Conservation (phyloP, 2,329 filamentous ascomycete species). For the Paraphoma chrysanthemicola region DNA sequence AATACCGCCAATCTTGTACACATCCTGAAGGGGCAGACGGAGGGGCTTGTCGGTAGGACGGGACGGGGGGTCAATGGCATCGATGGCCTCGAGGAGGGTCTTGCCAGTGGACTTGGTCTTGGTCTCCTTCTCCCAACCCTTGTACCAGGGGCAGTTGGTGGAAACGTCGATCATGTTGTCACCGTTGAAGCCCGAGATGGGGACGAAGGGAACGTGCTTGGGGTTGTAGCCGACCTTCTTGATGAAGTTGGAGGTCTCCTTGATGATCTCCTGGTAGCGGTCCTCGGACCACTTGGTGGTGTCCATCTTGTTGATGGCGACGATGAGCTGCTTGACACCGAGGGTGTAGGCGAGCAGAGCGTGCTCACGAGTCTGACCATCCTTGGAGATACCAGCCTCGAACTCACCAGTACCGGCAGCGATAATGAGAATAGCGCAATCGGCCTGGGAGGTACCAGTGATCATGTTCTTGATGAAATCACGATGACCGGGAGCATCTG, state of each 20-base stretch:
- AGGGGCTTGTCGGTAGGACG: slow-evolving; percentile 99
- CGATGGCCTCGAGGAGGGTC: slow-evolving; percentile 99
- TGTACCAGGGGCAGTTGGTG: slow-evolving; percentile 99
- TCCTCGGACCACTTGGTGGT: slow-evolving; percentile 97
- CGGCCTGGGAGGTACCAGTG: slow-evolving; percentile 99
- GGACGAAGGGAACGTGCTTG: slow-evolving; percentile 97
- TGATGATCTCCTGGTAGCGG: slow-evolving; percentile 98
- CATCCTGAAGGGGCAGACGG: slow-evolving; percentile 99
- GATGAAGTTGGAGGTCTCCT: slow-evolving; percentile 99
- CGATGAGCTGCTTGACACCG: slow-evolving; percentile 99
- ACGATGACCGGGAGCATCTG: slow-evolving; percentile 95
- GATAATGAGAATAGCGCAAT: slow-evolving; percentile 99
- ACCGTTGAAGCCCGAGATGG: slow-evolving; percentile 99
- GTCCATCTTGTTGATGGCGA: slow-evolving; percentile 99
- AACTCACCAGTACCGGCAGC: slow-evolving; percentile 99
- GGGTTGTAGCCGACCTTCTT: slow-evolving; percentile 99
- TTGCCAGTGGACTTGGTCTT: slow-evolving; percentile 89
- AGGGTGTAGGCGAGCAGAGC: slow-evolving; percentile 99
- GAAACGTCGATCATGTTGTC: slow-evolving; percentile 98
- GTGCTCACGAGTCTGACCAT: slow-evolving; percentile 99
- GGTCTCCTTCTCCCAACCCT: slow-evolving; percentile 99
- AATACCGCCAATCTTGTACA: slow-evolving; percentile 99
- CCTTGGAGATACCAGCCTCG: slow-evolving; percentile 99
- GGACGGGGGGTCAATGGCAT: slow-evolving; percentile 88
- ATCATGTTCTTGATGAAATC: slow-evolving; percentile 99